Base-by-base conservation (phyloP, 2,329 filamentous ascomycete genomes). In the Paramyrothecium roridum region DNA sequence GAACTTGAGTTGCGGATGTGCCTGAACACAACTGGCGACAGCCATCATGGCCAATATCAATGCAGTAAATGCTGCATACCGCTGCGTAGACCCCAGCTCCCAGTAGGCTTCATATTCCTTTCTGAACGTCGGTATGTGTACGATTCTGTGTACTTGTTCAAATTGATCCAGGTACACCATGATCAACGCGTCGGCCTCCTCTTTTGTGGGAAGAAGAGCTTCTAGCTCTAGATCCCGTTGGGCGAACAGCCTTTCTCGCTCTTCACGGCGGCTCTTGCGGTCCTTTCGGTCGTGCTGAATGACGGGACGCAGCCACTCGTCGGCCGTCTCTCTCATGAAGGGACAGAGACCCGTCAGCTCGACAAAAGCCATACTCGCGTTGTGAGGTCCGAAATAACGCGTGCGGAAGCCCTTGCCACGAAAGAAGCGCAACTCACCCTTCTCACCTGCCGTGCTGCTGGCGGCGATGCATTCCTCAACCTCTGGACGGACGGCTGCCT, bases 311-410 rank as follows among this genome's bases (percentile, higher is more conserved):
- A 86, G 74, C 81, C 82, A 85, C 65, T 85, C 81, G 53, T 84
- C 80, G 11, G 82, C 81, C 1, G 82, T 85, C 70, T 85, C 82
- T 59, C 79, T 80, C 83, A 86, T 85, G 56, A 85, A 85, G 16
- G 81, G 79, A 48, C 77, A 81, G 48, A 86, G 73, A 2, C 83
- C 82, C 2, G 80, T 79, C 61, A 82, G 71, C 72, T 84, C 81
- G 51, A 80, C 78, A 63, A 85, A 82, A 12, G 83, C 82, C 70
- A 84, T 80, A 70, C 79, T 84, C 48, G 81, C 80, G 60, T 84
- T 85, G 66, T 84, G 80, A 3, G 82, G 82, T 2, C 83, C 82
- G 61, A 81, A 83, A 65, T 85, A 85, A 59, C 82, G 77, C 3
- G 80, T 84, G 62, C 81, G 80, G 67, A 85, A 85, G 58, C 82